Percentiles rank a stretch among this genome's conserved stretches.
These are phyloP conservation scores for Candida boidinii DNA, from an alignment of 805 yeast genomes.

Conservation along the genomic window DNA sequence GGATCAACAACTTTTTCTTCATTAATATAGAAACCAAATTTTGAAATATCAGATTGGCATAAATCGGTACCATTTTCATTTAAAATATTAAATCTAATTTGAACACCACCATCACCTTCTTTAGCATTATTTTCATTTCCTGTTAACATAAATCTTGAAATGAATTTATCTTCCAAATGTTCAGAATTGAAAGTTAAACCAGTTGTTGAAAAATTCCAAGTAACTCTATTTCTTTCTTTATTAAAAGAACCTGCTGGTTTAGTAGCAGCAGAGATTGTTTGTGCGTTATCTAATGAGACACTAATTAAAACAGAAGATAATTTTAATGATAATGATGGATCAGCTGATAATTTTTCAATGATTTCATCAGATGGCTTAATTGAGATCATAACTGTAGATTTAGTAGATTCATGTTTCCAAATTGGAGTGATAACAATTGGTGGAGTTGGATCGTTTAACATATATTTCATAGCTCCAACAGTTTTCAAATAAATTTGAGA, in stretches of 20 bases:
- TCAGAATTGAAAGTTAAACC: slow-evolving; percentile 28
- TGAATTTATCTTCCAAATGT: slow-evolving; percentile 54
- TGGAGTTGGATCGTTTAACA: slow-evolving; percentile 40
- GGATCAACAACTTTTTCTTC: slow-evolving; percentile 24
- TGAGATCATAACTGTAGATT: slow-evolving; percentile 77
- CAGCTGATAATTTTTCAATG: slow-evolving; percentile 22
- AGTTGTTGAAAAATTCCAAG: slow-evolving; percentile 57
- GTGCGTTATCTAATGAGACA: slow-evolving; percentile 55
- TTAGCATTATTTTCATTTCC: slow-evolving; percentile 55
- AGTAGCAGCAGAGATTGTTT: slow-evolving; percentile 67
- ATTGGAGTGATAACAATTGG: slow-evolving; percentile 73
- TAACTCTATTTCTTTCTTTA: slow-evolving; percentile 75
- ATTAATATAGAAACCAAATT: slow-evolving; percentile 29
- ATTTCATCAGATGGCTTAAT: slow-evolving; percentile 47
- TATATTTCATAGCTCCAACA: slow-evolving; percentile 75
- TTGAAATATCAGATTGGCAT: too few relatives aligned
- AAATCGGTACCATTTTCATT: slow-evolving; percentile 34
- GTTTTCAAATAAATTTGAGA: slow-evolving; percentile 51
- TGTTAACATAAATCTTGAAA: slow-evolving; percentile 80
- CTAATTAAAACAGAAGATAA: slow-evolving; percentile 56
- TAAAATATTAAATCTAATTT: slow-evolving; percentile 49
- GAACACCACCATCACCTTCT: slow-evolving; percentile 73
- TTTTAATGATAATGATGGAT: slow-evolving; percentile 25
- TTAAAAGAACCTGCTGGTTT: slow-evolving; percentile 91
- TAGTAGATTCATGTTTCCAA: slow-evolving; percentile 84